Evolutionary conservation across 179 eudicot genomes (phyloP).

Genomic region (Beta lomatogona): DNA sequence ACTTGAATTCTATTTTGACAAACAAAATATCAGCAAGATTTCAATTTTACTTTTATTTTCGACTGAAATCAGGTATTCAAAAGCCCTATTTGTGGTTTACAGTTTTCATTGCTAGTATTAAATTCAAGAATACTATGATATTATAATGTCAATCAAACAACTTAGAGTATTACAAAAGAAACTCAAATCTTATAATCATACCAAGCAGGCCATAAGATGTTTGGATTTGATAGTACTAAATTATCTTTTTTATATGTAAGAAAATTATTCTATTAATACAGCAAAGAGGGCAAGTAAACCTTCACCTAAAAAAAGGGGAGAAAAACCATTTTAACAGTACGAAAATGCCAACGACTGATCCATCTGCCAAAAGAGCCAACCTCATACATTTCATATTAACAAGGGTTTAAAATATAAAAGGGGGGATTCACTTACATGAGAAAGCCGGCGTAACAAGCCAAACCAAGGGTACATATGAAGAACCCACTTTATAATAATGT

Average conservation of each 20-base stretch:
- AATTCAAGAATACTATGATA: background rate
- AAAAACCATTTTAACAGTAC: background rate
- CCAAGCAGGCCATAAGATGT: background rate
- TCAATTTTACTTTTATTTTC: background rate
- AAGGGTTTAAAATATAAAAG: background rate
- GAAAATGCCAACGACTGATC: background rate
- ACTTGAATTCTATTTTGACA: background rate
- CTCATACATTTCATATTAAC: no score
- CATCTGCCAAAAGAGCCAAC: background rate
- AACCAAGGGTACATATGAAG: conserved; percentile 74
- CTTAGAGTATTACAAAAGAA: background rate
- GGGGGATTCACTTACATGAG: conserved; percentile 70
- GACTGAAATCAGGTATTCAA: background rate
- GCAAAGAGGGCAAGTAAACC: background rate
- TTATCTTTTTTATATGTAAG: background rate
- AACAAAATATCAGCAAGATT: background rate
- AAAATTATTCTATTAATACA: background rate
- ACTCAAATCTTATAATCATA: background rate
- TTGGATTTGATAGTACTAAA: background rate
- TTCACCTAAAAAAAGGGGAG: background rate
- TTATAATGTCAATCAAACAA: background rate
- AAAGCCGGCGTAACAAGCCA: conserved; percentile 93
- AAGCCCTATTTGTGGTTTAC: background rate
- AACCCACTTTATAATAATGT: conserved; percentile 69
- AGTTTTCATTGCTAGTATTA: background rate